phyloP scores from a whole-genome alignment of 345 rosid species.

The Eucalyptus leucophloia region DNA sequence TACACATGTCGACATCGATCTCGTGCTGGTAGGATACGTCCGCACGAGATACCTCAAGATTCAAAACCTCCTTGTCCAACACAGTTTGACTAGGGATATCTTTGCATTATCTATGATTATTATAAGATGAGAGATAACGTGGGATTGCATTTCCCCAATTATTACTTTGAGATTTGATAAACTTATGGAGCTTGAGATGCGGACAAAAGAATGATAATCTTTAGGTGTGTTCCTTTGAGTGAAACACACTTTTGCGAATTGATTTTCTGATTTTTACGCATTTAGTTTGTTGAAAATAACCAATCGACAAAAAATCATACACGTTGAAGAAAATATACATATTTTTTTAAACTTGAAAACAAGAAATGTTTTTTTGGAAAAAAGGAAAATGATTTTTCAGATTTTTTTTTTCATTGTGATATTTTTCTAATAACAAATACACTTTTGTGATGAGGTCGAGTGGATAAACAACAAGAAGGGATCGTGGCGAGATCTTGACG shows the following conservation, averaged over 20 bases:
- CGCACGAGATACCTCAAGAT: neutral
- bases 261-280: no score
- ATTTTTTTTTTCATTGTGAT: no score
- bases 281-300: neutral
- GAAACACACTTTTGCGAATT: neutral
- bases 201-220: neutral
- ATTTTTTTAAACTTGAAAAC: neutral
- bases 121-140: neutral
- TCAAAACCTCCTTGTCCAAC: neutral
- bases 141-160: neutral
- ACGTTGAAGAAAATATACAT: no score
- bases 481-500: neutral
- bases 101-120: neutral
- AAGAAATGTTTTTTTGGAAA: no score
- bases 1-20: neutral
- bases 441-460: neutral
- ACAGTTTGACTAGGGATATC: neutral
- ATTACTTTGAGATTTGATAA: neutral
- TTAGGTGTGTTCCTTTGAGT: neutral
- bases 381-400: no score
- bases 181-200: neutral
- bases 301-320: no score
- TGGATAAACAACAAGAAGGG: neutral
- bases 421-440: no score
- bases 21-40: neutral